phyloP scores from a whole-genome alignment of 352 stramenopile genomes.

The Phytophthora cryptogea region DNA sequence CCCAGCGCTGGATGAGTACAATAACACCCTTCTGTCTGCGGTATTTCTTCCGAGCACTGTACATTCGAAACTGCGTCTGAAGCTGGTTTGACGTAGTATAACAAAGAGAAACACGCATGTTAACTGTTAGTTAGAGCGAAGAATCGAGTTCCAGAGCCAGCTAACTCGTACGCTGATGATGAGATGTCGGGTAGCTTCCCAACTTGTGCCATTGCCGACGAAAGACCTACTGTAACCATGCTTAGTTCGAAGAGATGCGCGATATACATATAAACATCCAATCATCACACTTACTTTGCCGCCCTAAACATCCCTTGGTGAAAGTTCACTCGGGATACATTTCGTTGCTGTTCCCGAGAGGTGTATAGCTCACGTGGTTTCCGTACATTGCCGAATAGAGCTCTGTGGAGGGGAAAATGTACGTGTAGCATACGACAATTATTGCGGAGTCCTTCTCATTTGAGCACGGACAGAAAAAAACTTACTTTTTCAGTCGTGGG shows the following conservation, averaged over 20 bases:
- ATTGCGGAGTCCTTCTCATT: not conserved
- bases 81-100: conserved; percentile 39
- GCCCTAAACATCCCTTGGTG: conserved; percentile 73
- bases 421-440: not conserved
- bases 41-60: conserved; percentile 59
- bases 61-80: conserved; percentile 78
- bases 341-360: conserved; percentile 73
- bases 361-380: conserved; percentile 78
- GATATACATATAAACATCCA: not conserved
- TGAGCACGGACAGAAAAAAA: not conserved
- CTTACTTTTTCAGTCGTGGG: conserved; percentile 80
- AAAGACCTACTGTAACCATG: conserved; percentile 40
- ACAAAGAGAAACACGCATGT: not conserved
- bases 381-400: conserved; percentile 72
- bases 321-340: conserved; percentile 73
- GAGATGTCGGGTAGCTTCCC: conserved; percentile 66
- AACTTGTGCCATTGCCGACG: conserved; percentile 57
- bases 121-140: not conserved
- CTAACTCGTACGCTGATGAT: conserved; percentile 60
- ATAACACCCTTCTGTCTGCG: conserved; percentile 35
- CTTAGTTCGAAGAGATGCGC: conserved; percentile 2
- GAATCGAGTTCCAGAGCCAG: not conserved
- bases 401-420: conserved; percentile 21
- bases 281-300: conserved; percentile 42
- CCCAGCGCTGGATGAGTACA: conserved; percentile 59